Conservation (phyloP, 345 rosid species). For the Gossypium rotundifolium region DNA sequence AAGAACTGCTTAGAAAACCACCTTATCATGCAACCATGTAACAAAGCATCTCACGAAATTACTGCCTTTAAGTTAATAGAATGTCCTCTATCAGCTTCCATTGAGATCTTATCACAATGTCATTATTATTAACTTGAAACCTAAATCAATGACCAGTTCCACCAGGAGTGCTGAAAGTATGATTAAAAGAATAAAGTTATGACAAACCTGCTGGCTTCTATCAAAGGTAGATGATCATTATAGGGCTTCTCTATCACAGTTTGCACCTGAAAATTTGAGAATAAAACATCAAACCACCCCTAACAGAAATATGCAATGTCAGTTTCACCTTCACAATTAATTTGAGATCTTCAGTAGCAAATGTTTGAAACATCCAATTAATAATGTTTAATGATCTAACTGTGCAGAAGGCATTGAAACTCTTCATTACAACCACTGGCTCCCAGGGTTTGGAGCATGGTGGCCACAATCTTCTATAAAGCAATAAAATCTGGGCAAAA, state of each 20-base stretch:
- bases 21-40: neutral
- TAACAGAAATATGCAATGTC: neutral
- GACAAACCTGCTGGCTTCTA: slow-evolving; percentile 80
- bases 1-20: neutral
- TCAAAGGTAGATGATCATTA: slow-evolving; percentile 66
- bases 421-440: neutral
- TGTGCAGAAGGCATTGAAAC: neutral
- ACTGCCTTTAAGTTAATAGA: neutral
- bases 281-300: neutral
- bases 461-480: neutral
- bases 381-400: neutral
- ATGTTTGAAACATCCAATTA: slow-evolving; percentile 1
- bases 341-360: neutral
- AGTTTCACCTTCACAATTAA: neutral
- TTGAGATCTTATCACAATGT: neutral
- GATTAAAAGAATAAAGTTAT: neutral
- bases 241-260: slow-evolving; percentile 81
- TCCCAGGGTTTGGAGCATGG: neutral
- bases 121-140: neutral
- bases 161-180: neutral
- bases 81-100: neutral
- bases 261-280: slow-evolving; percentile 46
- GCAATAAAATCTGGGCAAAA: neutral
- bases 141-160: neutral
- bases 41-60: neutral